Evolutionary conservation across 768 basidiomycete genomes (phyloP).

Genomic region (Macrolepiota albuminosa): DNA sequence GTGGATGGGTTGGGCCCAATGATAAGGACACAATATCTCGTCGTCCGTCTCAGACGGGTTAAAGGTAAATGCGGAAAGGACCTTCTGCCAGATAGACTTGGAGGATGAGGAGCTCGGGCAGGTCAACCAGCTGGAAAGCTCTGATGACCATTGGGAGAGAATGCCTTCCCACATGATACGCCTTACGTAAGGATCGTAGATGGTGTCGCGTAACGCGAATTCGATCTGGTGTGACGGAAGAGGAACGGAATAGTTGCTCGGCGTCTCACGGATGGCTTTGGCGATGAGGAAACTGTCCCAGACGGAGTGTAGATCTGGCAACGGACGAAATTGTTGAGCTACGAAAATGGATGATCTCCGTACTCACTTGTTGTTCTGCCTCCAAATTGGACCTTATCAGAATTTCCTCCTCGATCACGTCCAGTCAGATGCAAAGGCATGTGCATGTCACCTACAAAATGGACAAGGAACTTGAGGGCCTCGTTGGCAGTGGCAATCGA

Average conservation of each 20-base stretch:
- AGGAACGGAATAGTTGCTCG: conserved; percentile 71
- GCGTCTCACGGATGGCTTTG: conserved; percentile 70
- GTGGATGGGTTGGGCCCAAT: conserved; percentile 74
- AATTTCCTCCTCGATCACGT: conserved; percentile 85
- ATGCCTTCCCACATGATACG: conserved; percentile 86
- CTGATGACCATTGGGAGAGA: conserved; percentile 58
- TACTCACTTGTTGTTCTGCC: conserved; percentile 64
- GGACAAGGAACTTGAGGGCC: conserved; percentile 88
- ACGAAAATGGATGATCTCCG: conserved; percentile 18
- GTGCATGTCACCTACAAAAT: conserved; percentile 92
- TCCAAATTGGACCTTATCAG: conserved; percentile 69
- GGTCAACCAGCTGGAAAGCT: conserved; percentile 57
- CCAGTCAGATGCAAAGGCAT: conserved; percentile 91
- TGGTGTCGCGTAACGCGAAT: conserved; percentile 61
- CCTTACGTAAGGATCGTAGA: conserved; percentile 86
- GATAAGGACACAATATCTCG: conserved; percentile 63
- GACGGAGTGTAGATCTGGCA: conserved; percentile 73
- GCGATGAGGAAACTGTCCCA: conserved; percentile 87
- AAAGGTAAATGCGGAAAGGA: conserved; percentile 17
- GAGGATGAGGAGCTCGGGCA: conserved; percentile 32
- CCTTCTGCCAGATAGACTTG: conserved; percentile 24
- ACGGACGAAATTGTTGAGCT: background rate
- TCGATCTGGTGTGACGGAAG: conserved; percentile 69
- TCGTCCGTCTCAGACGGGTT: conserved; percentile 39
- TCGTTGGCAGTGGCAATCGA: conserved; percentile 50